Base-by-base conservation (phyloP, 202 grass and related monocot genomes). In the Bolboschoenoplectus hybrid region DNA sequence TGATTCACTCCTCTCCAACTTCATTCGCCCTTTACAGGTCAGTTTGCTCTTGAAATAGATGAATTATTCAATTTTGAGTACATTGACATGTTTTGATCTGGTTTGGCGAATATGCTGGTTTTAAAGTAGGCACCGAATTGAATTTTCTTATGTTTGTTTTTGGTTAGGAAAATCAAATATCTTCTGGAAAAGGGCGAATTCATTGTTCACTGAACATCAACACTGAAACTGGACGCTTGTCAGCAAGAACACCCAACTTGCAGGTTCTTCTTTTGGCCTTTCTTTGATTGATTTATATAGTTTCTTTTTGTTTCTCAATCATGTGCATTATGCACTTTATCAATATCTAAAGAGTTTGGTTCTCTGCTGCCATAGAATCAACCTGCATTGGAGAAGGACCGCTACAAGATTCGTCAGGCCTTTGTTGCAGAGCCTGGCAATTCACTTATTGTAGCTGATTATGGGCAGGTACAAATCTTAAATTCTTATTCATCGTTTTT, bases 161-260 rank as follows among this genome's bases (percentile, higher is more conserved):
- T 51, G 80, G 60, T 52, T 76, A 97, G 93, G 93, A 85, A 79
- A 89, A 80, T 91, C 87, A 86, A 89, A 95, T 97, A 84, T 95
- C 95, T 64, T 95, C 93, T 66, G 35, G 68, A 1, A 80, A 91
- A 66, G 93, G 93, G 2, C 83, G 95, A 36, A 77, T 97, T 81
- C 95, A 95, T 82, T 95, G 89, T 95, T 97, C 93, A 1, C 67
- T 97, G 76, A 97, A 97, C 86, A 97, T 97, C 82, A 97, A 97
- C 85, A 97, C 95, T 70, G 91, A 97, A 86, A 95, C 95, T 70
- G 93, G 95, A 35, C 93, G 95, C 36, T 88, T 97, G 80, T 97
- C 95, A 46, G 90, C 95, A 9, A 90, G 95, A 85, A 92, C 82
- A 74, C 95, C 95, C 69, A 98, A 89, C 56, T 67, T 91, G 50